Conservation (phyloP, 2,329 filamentous ascomycete genomes). For the Ophiosphaerella korrae region DNA sequence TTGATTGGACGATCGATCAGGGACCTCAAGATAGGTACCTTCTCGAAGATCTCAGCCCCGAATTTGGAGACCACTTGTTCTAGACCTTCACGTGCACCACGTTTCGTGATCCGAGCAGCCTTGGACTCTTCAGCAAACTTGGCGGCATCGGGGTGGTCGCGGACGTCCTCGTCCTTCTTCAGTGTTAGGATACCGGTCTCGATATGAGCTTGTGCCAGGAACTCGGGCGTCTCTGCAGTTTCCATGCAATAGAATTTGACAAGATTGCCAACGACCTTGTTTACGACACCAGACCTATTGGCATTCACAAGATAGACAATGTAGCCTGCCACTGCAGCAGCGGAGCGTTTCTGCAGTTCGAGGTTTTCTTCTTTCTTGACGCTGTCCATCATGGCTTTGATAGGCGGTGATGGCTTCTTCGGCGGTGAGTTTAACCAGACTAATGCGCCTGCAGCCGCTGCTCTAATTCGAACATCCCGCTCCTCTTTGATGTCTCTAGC, state of each 20-base stretch:
- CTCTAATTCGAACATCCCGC: conserved; percentile 83
- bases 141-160: conserved; percentile 87
- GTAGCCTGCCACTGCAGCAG: conserved; percentile 79
- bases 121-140: conserved; percentile 89
- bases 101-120: conserved; percentile 84
- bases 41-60: conserved; percentile 75
- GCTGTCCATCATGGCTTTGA: conserved; percentile 98
- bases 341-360: conserved; percentile 85
- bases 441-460: conserved; percentile 83
- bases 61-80: conserved; percentile 85
- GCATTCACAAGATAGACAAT: conserved; percentile 84
- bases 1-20: conserved; percentile 83
- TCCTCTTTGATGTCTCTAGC: conserved; percentile 78
- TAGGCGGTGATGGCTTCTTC: conserved; percentile 90
- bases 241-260: conserved; percentile 98
- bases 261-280: conserved; percentile 93
- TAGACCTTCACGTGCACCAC: conserved; percentile 91
- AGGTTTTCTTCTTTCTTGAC: conserved; percentile 93
- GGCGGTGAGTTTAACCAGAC: conserved; percentile 87
- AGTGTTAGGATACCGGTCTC: conserved; percentile 86
- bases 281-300: conserved; percentile 81
- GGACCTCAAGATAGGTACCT: conserved; percentile 77
- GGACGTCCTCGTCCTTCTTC: conserved; percentile 94
- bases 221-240: conserved; percentile 95
- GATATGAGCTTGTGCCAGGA: conserved; percentile 79